Evolutionary conservation across 495 filamentous ascomycete genomes (phyloP).

Genomic region (Trypethelium eluteriae): DNA sequence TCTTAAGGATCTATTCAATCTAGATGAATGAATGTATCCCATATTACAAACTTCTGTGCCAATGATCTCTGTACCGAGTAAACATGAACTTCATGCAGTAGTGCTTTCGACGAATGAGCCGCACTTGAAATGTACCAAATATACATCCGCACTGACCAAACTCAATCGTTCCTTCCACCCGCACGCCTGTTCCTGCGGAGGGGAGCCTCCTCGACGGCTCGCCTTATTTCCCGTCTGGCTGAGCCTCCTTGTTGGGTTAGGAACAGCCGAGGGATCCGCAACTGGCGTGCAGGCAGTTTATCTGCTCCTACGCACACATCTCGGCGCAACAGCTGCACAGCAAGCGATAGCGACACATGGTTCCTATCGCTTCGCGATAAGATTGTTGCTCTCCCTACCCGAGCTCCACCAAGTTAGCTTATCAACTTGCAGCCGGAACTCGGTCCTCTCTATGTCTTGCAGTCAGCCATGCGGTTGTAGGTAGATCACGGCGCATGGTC

Average conservation of each 20-base stretch:
- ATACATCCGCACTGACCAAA: conserved; percentile 9
- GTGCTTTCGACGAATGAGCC: background rate
- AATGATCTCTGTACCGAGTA: background rate
- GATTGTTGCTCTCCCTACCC: too few species aligned
- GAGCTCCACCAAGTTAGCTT: too few species aligned
- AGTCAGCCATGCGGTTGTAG: too few species aligned
- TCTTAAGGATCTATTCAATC: background rate
- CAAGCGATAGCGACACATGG: too few species aligned
- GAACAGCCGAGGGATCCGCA: background rate
- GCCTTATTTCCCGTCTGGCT: background rate
- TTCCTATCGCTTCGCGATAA: too few species aligned
- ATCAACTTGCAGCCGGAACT: too few species aligned
- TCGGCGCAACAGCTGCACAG: too few species aligned
- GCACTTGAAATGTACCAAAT: background rate
- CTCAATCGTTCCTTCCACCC: conserved; percentile 7
- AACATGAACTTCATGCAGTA: too few species aligned
- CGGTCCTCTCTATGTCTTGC: too few species aligned
- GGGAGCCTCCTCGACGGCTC: background rate
- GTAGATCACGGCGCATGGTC: too few species aligned
- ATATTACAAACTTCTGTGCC: background rate
- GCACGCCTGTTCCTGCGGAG: background rate
- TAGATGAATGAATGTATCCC: background rate
- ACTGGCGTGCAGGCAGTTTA: background rate
- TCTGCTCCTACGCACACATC: too few species aligned
- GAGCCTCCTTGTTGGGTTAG: background rate